Conservation (phyloP, 805 yeast genomes). For the Yarrowia yakushimensis region DNA sequence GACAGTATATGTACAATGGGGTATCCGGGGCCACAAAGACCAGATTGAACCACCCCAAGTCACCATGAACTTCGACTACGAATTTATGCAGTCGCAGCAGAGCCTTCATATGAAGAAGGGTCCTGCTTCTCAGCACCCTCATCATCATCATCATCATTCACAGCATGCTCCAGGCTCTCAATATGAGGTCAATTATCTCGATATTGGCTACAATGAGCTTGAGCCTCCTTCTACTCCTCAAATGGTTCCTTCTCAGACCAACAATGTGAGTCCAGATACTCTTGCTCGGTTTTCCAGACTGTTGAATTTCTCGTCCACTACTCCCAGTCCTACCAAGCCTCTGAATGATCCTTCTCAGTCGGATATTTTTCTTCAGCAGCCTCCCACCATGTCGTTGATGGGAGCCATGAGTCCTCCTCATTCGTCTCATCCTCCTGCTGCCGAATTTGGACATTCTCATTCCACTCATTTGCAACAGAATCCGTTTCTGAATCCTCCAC, state of each 20-base stretch:
- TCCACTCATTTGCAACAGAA: constrained; percentile 10
- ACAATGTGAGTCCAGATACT: constrained; percentile 15
- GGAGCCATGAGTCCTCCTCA: constrained; percentile 22
- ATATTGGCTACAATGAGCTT: constrained; percentile 22
- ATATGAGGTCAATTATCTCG: constrained; percentile 20
- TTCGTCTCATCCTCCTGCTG: constrained; percentile 20
- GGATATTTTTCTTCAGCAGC: constrained; percentile 16
- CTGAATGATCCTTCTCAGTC: constrained; percentile 9
- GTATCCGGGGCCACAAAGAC: background rate
- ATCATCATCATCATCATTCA: background rate
- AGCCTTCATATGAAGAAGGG: constrained; percentile 1
- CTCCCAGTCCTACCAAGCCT: constrained; percentile 22
- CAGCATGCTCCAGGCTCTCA: background rate
- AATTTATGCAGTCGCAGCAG: constrained; percentile 18
- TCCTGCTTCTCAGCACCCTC: background rate
- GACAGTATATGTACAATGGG: constrained; percentile 20
- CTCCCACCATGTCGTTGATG: constrained; percentile 17
- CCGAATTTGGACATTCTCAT: background rate
- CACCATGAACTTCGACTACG: constrained; percentile 16
- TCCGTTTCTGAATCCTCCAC: constrained; percentile 17
- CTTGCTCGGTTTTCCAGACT: constrained; percentile 15
- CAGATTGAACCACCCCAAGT: too few species aligned
- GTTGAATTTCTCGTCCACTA: constrained; percentile 11
- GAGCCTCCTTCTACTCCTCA: constrained; percentile 17
- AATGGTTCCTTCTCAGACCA: constrained; percentile 9